Base-by-base conservation (phyloP, 495 filamentous ascomycete genomes). In the Penicillium paradoxum region DNA sequence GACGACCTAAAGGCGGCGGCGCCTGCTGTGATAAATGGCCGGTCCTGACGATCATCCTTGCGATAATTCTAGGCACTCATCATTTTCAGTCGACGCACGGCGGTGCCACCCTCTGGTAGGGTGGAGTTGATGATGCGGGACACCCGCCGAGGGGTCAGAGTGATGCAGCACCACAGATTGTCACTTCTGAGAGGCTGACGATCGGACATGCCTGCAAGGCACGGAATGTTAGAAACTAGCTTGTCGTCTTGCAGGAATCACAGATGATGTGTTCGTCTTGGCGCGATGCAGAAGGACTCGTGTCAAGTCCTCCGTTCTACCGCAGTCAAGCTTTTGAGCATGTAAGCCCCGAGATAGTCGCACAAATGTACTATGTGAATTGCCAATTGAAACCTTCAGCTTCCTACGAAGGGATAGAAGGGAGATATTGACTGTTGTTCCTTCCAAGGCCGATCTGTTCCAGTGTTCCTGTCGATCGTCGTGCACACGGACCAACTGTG, bases 61-160 rank as follows among this genome's bases (percentile, higher is more conserved):
- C 38, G 14, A 56, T 58, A 53, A 57, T 58, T 53, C 60, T 49
- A 60, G 57, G 55, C 55, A 54, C 50, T 53, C 57, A 61, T 66
- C 50, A 52, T 61, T 63, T 61, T 60, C 60, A 48, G 60, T 54
- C 34, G 50, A 56, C 48, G 53, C 63, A 60, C 57, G 53, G 60
- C 55, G 57, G 51, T 39, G 40, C 53, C 57, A 58, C 59, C 59
- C 45, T 37, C 34, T 32, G 25, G 34, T 30, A 54, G 49, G 52
- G 52, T 56, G 59, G 45, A 44, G 53, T 56, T 58, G 19, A 19
- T 30, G 56, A 57, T 60, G 59, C 54, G 51, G 57, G 43, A 18
- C 38, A 41, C 29, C 29, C 53, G 39, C 39, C 50, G 37, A 49
- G 46, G 46, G 46, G 46, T 18, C 18, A 56, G 45, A 55, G 60